These are phyloP conservation scores for Apiospora koreana DNA, from an alignment of 2,329 filamentous ascomycete species.

Conservation along the genomic window DNA sequence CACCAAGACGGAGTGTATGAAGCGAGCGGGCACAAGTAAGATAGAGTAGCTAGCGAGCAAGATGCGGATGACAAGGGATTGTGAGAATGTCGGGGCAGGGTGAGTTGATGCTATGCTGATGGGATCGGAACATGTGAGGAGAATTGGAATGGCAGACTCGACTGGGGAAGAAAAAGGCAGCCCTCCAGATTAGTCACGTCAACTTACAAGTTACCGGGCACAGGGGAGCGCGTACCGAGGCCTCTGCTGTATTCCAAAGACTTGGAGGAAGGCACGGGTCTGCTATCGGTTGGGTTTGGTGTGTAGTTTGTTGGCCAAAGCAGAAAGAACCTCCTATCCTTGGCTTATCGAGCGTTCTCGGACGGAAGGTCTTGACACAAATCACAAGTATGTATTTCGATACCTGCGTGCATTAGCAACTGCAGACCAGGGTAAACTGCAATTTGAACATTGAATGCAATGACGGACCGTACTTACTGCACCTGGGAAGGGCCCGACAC, in stretches of 20 bases:
- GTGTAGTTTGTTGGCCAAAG: background rate
- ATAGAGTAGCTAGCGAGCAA: slow-evolving; percentile 64
- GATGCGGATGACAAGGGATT: slow-evolving; percentile 50
- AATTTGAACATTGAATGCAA: background rate
- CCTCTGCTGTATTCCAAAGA: background rate
- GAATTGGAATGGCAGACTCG: background rate
- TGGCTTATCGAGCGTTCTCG: background rate
- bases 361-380: background rate
- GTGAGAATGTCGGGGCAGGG: slow-evolving; percentile 38
- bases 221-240: background rate
- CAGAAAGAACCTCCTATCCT: background rate
- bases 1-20: slow-evolving; percentile 53
- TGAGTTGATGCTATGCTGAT: slow-evolving; percentile 48
- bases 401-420: background rate
- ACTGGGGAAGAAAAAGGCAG: background rate
- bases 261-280: background rate
- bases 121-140: background rate
- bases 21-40: slow-evolving; percentile 58
- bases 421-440: background rate
- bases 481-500: background rate
- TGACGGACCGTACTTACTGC: background rate
- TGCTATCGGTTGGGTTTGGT: background rate
- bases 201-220: background rate
- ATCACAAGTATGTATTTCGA: too few species aligned
- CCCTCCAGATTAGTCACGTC: background rate